These are phyloP conservation scores for Echeveria elegans DNA, from an alignment of 164 flowering plant species.

Conservation along the genomic window DNA sequence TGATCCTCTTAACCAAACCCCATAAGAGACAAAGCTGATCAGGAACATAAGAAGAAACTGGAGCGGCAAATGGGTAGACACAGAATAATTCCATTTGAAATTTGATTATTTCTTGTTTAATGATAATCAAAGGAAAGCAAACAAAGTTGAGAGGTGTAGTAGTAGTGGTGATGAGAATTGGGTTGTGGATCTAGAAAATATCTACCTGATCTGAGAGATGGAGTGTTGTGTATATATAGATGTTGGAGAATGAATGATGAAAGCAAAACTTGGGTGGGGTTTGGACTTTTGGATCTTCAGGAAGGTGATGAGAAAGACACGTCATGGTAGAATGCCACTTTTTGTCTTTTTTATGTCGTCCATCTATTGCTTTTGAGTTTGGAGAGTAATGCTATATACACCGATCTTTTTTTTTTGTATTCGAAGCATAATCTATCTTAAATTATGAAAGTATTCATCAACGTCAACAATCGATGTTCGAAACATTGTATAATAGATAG, in stretches of 20 bases:
- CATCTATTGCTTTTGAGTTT: no score
- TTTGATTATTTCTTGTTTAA: no score
- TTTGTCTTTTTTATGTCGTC: no score
- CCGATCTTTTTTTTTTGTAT: no score
- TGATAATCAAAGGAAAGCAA: no score
- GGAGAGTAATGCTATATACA: no score
- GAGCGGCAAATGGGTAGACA: constrained; percentile 17
- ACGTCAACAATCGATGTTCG: no score
- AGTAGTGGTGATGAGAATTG: background rate
- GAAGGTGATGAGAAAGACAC: background rate
- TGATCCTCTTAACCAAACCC: constrained; percentile 35
- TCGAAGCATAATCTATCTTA: no score
- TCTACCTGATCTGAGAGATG: background rate
- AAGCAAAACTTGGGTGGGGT: background rate
- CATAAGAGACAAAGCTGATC: constrained; percentile 18
- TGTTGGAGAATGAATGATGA: background rate
- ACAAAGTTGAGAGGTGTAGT: no score
- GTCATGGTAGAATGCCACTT: background rate
- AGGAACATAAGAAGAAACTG: constrained; percentile 18
- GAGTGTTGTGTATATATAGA: constrained; percentile 2
- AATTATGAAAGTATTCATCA: no score
- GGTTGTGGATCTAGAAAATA: constrained; percentile 4
- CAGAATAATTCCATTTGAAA: constrained; percentile 45
- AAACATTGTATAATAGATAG: no score
- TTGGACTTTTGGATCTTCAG: background rate